These are phyloP conservation scores for Boletus vermiculosoides DNA, from an alignment of 768 basidiomycete genomes.

Conservation along the genomic window DNA sequence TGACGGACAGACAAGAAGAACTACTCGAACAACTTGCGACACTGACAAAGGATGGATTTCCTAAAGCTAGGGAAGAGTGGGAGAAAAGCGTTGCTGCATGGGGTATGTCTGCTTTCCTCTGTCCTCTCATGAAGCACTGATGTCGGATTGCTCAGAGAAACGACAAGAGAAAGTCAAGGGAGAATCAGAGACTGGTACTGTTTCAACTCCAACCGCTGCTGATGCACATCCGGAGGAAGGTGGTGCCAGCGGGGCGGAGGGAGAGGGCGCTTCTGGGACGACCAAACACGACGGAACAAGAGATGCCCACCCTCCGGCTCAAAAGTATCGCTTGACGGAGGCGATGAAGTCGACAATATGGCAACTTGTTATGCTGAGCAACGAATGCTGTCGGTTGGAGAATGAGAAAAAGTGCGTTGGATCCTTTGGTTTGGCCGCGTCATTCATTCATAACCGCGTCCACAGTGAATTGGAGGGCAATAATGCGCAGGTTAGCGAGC, in stretches of 20 bases:
- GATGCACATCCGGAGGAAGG: conserved; percentile 35
- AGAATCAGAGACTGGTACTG: conserved; percentile 33
- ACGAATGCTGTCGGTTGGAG: conserved; percentile 71
- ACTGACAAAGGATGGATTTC: conserved; percentile 63
- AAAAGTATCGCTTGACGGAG: conserved; percentile 79
- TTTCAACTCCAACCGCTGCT: conserved; percentile 29
- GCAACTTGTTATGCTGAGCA: conserved; percentile 78
- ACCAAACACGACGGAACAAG: conserved; percentile 34
- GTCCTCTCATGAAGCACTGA: not conserved
- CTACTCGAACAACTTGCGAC: conserved; percentile 60
- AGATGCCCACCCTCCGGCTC: conserved; percentile 61
- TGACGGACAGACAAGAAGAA: conserved; percentile 66
- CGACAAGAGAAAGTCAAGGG: conserved; percentile 55
- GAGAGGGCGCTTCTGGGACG: conserved; percentile 19
- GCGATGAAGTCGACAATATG: conserved; percentile 77
- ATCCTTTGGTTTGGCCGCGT: not conserved
- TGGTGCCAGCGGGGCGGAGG: conserved; percentile 27
- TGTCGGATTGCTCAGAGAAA: conserved; percentile 36
- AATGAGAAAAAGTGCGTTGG: conserved; percentile 58
- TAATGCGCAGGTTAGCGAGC: conserved; percentile 73
- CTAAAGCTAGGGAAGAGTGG: conserved; percentile 73
- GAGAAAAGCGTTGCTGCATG: conserved; percentile 67
- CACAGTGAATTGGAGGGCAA: conserved; percentile 58
- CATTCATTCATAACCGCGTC: conserved; percentile 8
- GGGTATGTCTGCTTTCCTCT: conserved; percentile 43